These are phyloP conservation scores for Yamadazyma spencermartinsiae DNA, from an alignment of 1,139 yeast genomes.

Conservation along the genomic window DNA sequence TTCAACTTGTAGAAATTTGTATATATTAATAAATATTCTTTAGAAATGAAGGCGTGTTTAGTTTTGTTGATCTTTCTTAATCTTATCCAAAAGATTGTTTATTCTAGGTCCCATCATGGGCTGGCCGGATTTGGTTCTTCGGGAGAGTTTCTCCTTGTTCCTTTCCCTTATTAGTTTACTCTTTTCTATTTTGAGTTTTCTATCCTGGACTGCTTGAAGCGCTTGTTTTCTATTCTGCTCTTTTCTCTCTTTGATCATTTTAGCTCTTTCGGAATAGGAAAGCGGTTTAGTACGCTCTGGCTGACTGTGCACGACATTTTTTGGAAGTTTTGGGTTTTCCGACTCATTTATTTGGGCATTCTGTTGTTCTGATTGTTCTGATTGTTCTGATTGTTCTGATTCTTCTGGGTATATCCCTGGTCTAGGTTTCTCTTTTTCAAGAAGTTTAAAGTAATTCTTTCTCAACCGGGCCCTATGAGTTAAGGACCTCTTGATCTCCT, in stretches of 20 bases:
- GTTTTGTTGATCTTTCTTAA: constrained; percentile 45
- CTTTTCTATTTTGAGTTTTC: constrained; percentile 22
- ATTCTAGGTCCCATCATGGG: constrained; percentile 92
- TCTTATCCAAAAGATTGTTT: constrained; percentile 73
- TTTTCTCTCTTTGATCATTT: constrained; percentile 45
- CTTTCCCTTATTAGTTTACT: constrained; percentile 33
- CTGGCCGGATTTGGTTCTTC: constrained; percentile 75
- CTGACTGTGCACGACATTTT: too few species aligned
- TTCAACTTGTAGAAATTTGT: not conserved
- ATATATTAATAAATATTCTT: not conserved
- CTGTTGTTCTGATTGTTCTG: constrained; percentile 1
- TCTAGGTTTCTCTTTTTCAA: constrained; percentile 80
- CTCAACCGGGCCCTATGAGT: constrained; percentile 81
- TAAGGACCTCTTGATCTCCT: constrained; percentile 74
- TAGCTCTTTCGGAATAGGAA: constrained; percentile 48
- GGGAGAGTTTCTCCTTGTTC: constrained; percentile 51
- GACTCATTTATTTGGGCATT: constrained; percentile 15
- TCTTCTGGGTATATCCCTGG: too few species aligned
- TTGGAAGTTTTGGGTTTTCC: constrained; percentile 7
- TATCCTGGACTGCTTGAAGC: constrained; percentile 29
- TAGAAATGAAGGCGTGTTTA: not conserved
- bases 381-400: too few species aligned
- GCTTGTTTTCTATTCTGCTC: constrained; percentile 34
- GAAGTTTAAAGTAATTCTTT: constrained; percentile 76
- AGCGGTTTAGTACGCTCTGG: too few species aligned